Evolutionary conservation across 768 basidiomycete genomes (phyloP).

Genomic region (Paxillus involutus): DNA sequence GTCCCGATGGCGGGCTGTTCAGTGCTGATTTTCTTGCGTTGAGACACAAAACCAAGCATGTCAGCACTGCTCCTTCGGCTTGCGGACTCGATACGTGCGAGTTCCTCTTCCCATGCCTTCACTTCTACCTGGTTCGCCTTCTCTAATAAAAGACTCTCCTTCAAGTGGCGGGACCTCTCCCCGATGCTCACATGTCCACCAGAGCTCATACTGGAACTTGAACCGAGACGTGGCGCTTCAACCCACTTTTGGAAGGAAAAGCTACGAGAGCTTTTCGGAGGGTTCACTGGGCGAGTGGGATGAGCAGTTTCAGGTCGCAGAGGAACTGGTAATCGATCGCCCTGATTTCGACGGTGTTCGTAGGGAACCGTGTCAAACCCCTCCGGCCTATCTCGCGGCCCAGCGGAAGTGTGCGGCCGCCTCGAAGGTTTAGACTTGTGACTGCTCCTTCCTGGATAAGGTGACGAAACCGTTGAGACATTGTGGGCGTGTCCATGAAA

Average conservation of each 20-base stretch:
- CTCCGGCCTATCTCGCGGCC: conserved; percentile 56
- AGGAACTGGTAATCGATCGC: conserved; percentile 13
- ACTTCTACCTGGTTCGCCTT: conserved; percentile 38
- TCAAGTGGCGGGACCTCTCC: conserved; percentile 18
- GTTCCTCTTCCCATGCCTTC: conserved; percentile 78
- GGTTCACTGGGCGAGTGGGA: conserved; percentile 14
- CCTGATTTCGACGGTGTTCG: conserved; percentile 14
- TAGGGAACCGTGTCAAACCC: conserved; percentile 19
- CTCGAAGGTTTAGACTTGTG: conserved; percentile 37
- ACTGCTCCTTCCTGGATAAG: conserved; percentile 27
- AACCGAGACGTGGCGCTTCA: conserved; percentile 30
- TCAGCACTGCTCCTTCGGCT: conserved; percentile 46
- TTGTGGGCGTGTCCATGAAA: conserved; percentile 23
- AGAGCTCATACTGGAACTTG: conserved; percentile 37
- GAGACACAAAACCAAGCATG: conserved; percentile 34
- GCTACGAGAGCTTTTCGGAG: conserved; percentile 7
- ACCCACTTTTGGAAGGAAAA: conserved; percentile 22
- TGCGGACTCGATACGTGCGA: conserved; percentile 64
- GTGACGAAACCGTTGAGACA: conserved; percentile 30
- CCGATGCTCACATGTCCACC: conserved; percentile 41
- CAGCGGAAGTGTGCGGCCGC: conserved; percentile 75
- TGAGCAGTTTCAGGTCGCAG: conserved; percentile 30
- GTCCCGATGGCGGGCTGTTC: conserved; percentile 22
- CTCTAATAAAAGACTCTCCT: conserved; percentile 21
- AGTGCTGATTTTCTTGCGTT: conserved; percentile 25